Evolutionary conservation across 768 basidiomycete species (phyloP), one percentile per base, ranked within the genome.

Genomic region (Suillus subaureus): DNA sequence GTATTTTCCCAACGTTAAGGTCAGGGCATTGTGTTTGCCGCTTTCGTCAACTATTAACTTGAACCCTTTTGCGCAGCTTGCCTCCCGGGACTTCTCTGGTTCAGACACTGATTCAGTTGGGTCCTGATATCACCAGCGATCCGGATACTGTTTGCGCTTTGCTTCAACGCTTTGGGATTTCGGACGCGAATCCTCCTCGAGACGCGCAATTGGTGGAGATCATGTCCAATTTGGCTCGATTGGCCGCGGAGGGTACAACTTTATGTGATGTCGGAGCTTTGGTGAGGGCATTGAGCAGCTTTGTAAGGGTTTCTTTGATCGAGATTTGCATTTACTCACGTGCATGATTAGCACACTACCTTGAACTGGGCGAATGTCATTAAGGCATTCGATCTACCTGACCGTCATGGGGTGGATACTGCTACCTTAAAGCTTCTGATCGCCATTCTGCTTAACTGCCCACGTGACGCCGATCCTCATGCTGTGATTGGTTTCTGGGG

Each of bases 351-450:
- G 93, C 84, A 86, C 70, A 83, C 83, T 61, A 79, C 81, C 35
- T 77, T 96, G 62, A 86, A 92, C 71, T 97, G 94, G 93, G 83
- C 93, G 39, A 86, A 81, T 64, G 87, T 94, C 67, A 89, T 98
- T 73, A 87, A 88, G 68, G 86, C 91, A 4, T 97, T 97, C 72
- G 97, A 99, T 81, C 84, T 88, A 77, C 83, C 90, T 7, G 89
- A 93, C 74, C 87, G 94, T 55, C 87, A 89, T 67, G 91, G 92
- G 7, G 92, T 95, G 16, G 94, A 97, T 74, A 96, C 93, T 3
- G 89, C 92, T 39, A 94, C 93, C 0, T 78, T 98, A 69, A 95
- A 96, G 71, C 84, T 97, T 60, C 79, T 98, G 70, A 93, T 97
- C 61, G 90, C 93, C 66, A 89, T 98, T 63, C 87, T 98, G 26